Evolutionary conservation across 2,329 filamentous ascomycete species (phyloP).

Genomic region (Botrytis deweyae): DNA sequence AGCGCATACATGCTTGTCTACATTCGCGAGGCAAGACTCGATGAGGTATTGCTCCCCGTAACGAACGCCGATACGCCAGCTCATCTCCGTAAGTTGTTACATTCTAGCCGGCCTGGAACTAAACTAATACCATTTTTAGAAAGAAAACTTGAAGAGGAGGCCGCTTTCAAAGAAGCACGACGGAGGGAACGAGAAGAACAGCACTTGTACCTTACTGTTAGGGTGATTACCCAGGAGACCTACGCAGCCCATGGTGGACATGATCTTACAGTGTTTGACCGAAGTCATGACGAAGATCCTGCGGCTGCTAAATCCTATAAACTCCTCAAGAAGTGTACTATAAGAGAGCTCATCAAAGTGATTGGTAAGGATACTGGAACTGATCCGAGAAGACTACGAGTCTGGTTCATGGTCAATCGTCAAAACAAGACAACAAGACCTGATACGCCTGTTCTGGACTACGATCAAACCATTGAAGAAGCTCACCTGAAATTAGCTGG

Average conservation of each 20-base stretch:
- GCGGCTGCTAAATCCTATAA: conserved; percentile 72
- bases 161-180: conserved; percentile 69
- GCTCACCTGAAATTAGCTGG: conserved; percentile 63
- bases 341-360: conserved; percentile 70
- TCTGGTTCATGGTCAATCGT: conserved; percentile 98
- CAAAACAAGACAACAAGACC: conserved; percentile 96
- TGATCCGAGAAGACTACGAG: conserved; percentile 68
- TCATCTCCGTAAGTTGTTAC: conserved; percentile 66
- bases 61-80: conserved; percentile 74
- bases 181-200: conserved; percentile 91
- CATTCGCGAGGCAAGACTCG: conserved; percentile 81
- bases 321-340: conserved; percentile 69
- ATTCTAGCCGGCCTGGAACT: neutral
- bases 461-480: conserved; percentile 76
- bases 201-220: conserved; percentile 85
- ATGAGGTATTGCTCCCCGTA: conserved; percentile 76
- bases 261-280: conserved; percentile 72
- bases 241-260: conserved; percentile 81
- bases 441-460: conserved; percentile 79
- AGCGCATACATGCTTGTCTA: conserved; percentile 99
- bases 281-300: conserved; percentile 54
- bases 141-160: conserved; percentile 77
- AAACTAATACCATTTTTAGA: conserved; percentile 48
- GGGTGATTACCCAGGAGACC: conserved; percentile 76
- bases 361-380: conserved; percentile 70